These are phyloP conservation scores for Ophiostoma sp. DNA, from an alignment of 2,329 filamentous ascomycete genomes.

Conservation along the genomic window DNA sequence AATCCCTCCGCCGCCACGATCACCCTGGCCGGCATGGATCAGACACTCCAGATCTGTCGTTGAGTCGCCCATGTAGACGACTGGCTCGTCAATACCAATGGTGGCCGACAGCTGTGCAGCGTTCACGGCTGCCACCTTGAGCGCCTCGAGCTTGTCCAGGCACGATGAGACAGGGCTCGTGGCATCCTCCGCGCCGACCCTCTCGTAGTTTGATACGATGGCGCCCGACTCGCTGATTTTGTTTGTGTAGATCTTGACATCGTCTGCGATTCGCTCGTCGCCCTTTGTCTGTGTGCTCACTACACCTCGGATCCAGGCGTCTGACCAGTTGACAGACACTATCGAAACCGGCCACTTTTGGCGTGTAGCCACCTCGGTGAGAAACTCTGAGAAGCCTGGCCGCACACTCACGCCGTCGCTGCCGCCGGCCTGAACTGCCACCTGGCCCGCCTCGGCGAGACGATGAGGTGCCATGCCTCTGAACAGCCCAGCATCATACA, in stretches of 20 bases:
- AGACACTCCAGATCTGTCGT: constrained; percentile 53
- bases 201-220: constrained; percentile 38
- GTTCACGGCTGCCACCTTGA: constrained; percentile 28
- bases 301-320: constrained; percentile 30
- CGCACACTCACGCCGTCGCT: constrained; percentile 13
- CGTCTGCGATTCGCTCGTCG: neutral
- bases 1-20: constrained; percentile 38
- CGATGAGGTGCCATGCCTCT: constrained; percentile 33
- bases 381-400: constrained; percentile 26
- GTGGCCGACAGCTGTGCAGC: no score
- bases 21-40: constrained; percentile 27
- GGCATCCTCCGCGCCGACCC: constrained; percentile 15
- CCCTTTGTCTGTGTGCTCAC: constrained; percentile 27
- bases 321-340: constrained; percentile 43
- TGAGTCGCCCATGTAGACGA: constrained; percentile 55
- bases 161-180: constrained; percentile 35
- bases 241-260: neutral
- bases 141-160: constrained; percentile 42
- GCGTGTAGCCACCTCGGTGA: constrained; percentile 28
- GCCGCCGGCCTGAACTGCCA: neutral
- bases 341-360: constrained; percentile 40
- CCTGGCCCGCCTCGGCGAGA: constrained; percentile 37
- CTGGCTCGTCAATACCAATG: neutral
- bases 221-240: constrained; percentile 31
- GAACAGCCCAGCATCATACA: constrained; percentile 44